These are phyloP conservation scores for Glycine tomentella DNA, from an alignment of 306 rosid species.

Conservation along the genomic window DNA sequence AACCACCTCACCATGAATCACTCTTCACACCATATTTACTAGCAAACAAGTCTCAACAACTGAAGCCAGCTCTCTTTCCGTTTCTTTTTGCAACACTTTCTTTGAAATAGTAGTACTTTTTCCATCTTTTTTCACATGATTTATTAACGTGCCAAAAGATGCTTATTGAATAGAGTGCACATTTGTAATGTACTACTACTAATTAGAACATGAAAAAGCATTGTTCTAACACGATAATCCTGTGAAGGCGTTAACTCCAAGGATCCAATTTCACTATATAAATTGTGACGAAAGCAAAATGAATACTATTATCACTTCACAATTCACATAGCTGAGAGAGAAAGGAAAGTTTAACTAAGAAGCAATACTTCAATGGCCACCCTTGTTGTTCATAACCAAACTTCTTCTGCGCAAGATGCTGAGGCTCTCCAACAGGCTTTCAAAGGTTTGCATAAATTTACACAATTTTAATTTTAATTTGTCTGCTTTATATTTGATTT, in stretches of 20 bases:
- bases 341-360: neutral
- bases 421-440: slow-evolving; percentile 69
- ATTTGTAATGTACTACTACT: neutral
- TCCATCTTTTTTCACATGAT: neutral
- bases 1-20: neutral
- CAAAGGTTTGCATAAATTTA: slow-evolving; percentile 52
- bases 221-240: slow-evolving; percentile 17
- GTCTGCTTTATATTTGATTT: neutral
- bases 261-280: slow-evolving; percentile 35
- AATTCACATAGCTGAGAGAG: neutral
- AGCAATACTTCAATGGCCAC: slow-evolving; percentile 58
- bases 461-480: neutral
- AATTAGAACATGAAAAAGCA: slow-evolving; percentile 32
- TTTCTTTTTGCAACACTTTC: slow-evolving; percentile 8
- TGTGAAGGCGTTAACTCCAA: slow-evolving; percentile 55
- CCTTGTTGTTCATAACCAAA: slow-evolving; percentile 48
- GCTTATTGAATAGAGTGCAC: slow-evolving; percentile 18
- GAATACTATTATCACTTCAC: no score
- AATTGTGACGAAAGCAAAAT: neutral
- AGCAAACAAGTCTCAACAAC: neutral
- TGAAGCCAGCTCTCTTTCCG: slow-evolving; percentile 11
- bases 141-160: slow-evolving; percentile 19
- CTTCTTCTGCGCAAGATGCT: slow-evolving; percentile 65
- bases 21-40: neutral
- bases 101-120: neutral